Base-by-base conservation (phyloP, 2,329 filamentous ascomycete species). In the Akanthomyces muscarius region DNA sequence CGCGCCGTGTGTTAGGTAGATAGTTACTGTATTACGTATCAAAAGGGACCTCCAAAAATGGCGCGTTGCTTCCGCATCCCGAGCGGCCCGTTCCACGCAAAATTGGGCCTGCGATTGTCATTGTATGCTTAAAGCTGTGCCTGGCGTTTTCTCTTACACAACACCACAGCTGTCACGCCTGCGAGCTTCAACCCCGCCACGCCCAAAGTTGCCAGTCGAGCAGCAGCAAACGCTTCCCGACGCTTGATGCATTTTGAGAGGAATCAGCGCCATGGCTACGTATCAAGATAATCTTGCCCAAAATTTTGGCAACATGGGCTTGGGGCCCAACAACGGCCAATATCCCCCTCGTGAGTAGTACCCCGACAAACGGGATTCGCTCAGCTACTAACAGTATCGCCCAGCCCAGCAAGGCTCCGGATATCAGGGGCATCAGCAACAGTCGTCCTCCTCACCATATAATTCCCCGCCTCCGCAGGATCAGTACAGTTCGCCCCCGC, bases 211-310 rank as follows among this genome's bases (percentile, higher is more conserved):
- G 18, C 53, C 23, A 41, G 25, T 30, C 14, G n/a, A 28, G 53
- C 41, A 30, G 41, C 41, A 45, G 25, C 53, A 55, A 30, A 23
- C 52, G 13, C 36, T 42, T 30, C n/a, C 52, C 14, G 6, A 56
- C 23, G 13, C 4, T 21, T 45, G 21, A 33, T 13, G 23, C 25
- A 44, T 52, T 21, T 52, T 21, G 16, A 30, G 14, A n/a, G 23
- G 6, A 10, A 44, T 10, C 56, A 11, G 18, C 28, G 25, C 41
- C 33, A 63, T 63, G 61, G 54, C 61, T 30, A 13, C 60, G 21
- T 58, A 63, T 54, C 55, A 63, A 7, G 61, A 63, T 48, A 47
- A 63, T 21, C 54, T 63, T n/a, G 13, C 54, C 48, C 61, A 63
- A 30, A 63, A 57, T 33, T 63, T 63, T 33, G 54, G 61, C 38